Base-by-base conservation (phyloP, 2,329 filamentous ascomycete genomes). In the Aspergillus sclerotialis region DNA sequence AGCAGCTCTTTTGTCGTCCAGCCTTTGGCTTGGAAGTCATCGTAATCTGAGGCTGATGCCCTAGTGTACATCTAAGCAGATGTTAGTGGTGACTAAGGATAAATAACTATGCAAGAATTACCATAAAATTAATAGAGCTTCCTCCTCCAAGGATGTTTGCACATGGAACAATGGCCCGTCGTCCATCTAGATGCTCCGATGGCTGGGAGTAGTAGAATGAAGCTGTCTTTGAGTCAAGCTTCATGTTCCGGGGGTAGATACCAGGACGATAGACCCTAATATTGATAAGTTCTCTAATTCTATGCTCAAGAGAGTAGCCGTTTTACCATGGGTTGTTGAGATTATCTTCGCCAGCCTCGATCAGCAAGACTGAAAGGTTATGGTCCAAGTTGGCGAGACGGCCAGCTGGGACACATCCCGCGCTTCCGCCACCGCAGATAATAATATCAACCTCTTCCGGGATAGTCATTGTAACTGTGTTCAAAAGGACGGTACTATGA, bases 401-500 rank as follows among this genome's bases (percentile, higher is more conserved):
- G 56, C 60, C 54, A 39, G 52, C 52, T 39, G 54, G 56, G 19
- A 58, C 56, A 42, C 63, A 65, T 43, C 58, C 60, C 35, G 48
- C 77, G 55, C 79, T 84, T 35, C 82, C 82, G 52, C 83, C 83
- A 51, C 83, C 83, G 45, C 78, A 82, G 18, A 87, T 80, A 49
- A 87, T 87, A 49, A 88, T 86, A 56, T 87, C 83, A 52, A 85
- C 83, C 68, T 87, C 83, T 39, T 87, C 82, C 23, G 82, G 82
- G 43, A 87, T 69, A 45, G 70, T 76, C 70, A 77, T 80, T 9
- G n/a, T 39, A 23, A 10, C 19, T 23, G 19, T 23, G 7, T 10
- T 6, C 7, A 10, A 23, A 23, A 10, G 19, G 10, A 23, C 7
- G 19, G 6, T 23, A 23, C 19, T 23, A 23, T 23, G 10, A 10